Base-by-base conservation (phyloP, 345 rosid species). In the Brassica carinata region DNA sequence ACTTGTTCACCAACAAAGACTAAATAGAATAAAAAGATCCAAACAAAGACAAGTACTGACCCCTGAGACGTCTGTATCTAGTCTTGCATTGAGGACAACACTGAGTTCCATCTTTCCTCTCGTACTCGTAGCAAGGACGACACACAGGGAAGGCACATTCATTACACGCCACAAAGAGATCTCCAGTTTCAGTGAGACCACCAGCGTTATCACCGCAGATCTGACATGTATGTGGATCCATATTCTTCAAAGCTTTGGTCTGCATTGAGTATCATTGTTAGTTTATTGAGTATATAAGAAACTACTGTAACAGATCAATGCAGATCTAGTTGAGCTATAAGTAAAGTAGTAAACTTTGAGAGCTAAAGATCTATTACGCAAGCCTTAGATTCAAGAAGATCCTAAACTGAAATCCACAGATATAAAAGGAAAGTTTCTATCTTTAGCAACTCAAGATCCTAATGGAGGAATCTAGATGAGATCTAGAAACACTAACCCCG, bases 91-190 rank as follows among this genome's bases (percentile, higher is more conserved):
- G 98, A 1, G 98, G 99, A 69, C 99, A 96, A 82, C 92, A 85
- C 80, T 91, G 98, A 69, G 94, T 90, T 51, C 99, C 99, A 76
- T 96, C 97, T 86, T 89, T 96, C 64, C 91, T 89, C 81, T 95
- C 99, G 62, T 95, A 95, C 86, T 95, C 99, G 23, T 95, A 93
- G 77, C 99, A 95, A 82, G 97, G 92, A 10, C 90, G 91, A 78
- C 99, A 95, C 75, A 95, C 97, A n/a, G 98, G 97, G 80, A 93
- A 95, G 72, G 86, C 97, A 88, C 99, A 95, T 85, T 95, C 98
- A 76, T 90, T 88, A 83, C 99, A 95, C 78, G 98, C 94, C 26
- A 93, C 94, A 79, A 95, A 95, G 38, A 86, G 75, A 86, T 89
- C 95, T 15, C 96, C 90, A 19, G 64, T 79, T 45, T 90, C 87